These are phyloP conservation scores for Bryopsis sp. DNA, from an alignment of 139 green algal species.

Conservation along the genomic window DNA sequence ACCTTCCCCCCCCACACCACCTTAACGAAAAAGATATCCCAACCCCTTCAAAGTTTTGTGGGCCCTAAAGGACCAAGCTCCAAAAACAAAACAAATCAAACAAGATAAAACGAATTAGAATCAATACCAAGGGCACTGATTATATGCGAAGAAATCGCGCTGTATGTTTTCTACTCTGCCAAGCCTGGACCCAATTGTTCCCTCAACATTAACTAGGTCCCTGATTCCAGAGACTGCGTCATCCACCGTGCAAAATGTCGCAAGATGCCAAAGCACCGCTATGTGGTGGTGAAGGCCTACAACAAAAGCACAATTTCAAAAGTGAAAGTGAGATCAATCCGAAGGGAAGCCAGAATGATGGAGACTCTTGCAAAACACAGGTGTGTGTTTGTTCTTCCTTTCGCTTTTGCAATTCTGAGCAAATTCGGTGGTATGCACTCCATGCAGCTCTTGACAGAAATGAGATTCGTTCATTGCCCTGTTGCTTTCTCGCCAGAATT, in stretches of 20 bases:
- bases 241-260: constrained; percentile 37
- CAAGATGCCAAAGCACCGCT: constrained; percentile 16
- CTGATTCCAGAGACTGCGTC: constrained; percentile 27
- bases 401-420: too few relatives aligned
- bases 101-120: not conserved
- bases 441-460: not conserved
- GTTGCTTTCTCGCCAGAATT: constrained; percentile 27
- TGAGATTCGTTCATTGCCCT: not conserved
- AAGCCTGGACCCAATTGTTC: not conserved
- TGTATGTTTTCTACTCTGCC: not conserved
- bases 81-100: not conserved
- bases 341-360: constrained; percentile 55
- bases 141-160: not conserved
- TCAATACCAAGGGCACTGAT: not conserved
- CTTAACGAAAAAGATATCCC: too few relatives aligned
- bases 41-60: too few relatives aligned
- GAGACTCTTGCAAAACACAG: constrained; percentile 34
- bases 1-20: too few relatives aligned
- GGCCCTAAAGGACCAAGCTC: too few relatives aligned
- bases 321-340: constrained; percentile 44
- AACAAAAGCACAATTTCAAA: constrained; percentile 32
- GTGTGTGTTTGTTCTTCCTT: too few relatives aligned
- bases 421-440: too few relatives aligned
- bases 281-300: constrained; percentile 51
- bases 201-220: not conserved